A percentile compares a stretch with the other conserved stretches of the same genome.
Conservation (phyloP, 225 moss, liverwort and hornwort genomes). For the Climacium dendroides region DNA sequence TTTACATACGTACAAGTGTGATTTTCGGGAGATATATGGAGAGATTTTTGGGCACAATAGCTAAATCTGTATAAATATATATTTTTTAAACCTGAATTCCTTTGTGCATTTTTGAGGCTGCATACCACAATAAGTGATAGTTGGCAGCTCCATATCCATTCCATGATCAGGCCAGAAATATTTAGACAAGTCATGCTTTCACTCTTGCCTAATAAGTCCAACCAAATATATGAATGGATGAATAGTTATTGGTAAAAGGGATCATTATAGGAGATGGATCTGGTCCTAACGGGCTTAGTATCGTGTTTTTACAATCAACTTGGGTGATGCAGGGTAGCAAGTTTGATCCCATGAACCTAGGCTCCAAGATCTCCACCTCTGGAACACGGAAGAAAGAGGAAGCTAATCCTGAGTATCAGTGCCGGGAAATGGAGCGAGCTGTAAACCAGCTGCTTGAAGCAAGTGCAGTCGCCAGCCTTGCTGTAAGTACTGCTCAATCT, state of each 20-base stretch:
- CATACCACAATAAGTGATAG: neutral
- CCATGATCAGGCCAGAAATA: neutral
- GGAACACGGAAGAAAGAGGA: conserved; percentile 44
- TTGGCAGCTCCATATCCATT: neutral
- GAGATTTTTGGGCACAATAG: neutral
- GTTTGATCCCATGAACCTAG: conserved; percentile 75
- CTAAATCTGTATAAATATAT: too few species aligned
- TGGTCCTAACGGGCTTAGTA: neutral
- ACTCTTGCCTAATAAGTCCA: neutral
- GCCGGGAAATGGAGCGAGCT: conserved; percentile 58
- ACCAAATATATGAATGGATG: neutral
- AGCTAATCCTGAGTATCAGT: conserved; percentile 45
- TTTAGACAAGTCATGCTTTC: neutral
- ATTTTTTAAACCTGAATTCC: neutral
- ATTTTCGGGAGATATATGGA: neutral
- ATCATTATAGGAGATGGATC: neutral
- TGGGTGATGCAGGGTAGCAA: conserved; percentile 39
- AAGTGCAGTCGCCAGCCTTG: conserved; percentile 55
- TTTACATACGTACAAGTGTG: neutral
- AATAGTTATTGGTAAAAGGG: neutral
- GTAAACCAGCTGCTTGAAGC: conserved; percentile 77
- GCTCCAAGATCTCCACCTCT: conserved; percentile 6
- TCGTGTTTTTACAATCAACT: neutral
- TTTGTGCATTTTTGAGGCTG: neutral
- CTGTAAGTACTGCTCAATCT: conserved; percentile 37